A percentile compares a stretch with the other conserved stretches of the same genome.
Evolutionary conservation across 1,284 basidiomycete genomes (phyloP).

Genomic region (Cryptococcus sp.): DNA sequence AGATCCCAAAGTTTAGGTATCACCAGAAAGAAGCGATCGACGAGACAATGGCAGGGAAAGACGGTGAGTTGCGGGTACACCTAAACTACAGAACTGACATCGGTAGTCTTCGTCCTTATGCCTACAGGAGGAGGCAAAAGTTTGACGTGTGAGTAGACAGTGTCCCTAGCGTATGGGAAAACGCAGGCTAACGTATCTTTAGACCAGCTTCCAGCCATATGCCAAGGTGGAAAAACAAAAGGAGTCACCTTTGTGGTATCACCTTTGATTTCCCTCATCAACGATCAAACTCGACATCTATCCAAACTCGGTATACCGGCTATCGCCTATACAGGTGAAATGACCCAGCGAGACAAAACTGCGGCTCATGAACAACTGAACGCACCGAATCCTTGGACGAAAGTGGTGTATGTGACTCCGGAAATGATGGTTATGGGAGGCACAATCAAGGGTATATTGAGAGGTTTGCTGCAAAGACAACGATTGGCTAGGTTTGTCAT

Average conservation of each 20-base stretch:
- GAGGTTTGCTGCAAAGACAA: conserved; percentile 55
- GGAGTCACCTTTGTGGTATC: conserved; percentile 90
- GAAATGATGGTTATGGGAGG: conserved; percentile 72
- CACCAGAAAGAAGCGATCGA: conserved; percentile 87
- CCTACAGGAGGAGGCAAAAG: conserved; percentile 96
- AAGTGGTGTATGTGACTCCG: conserved; percentile 88
- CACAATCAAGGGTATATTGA: conserved; percentile 58
- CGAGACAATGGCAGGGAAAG: conserved; percentile 67
- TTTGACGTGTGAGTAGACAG: conserved; percentile 58
- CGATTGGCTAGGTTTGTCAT: conserved; percentile 84
- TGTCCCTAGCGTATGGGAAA: not conserved
- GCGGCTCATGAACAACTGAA: conserved; percentile 52
- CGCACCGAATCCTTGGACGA: conserved; percentile 45
- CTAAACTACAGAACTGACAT: not conserved
- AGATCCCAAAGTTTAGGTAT: conserved; percentile 63
- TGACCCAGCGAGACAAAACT: conserved; percentile 43
- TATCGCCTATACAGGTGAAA: conserved; percentile 65
- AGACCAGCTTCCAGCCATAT: conserved; percentile 78
- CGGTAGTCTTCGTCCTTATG: conserved; percentile 81
- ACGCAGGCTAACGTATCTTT: not conserved
- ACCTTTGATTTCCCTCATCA: conserved; percentile 84
- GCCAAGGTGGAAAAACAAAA: conserved; percentile 62
- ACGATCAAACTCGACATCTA: conserved; percentile 80
- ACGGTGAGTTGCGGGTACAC: conserved; percentile 45
- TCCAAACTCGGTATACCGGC: conserved; percentile 64